Evolutionary conservation across 1,139 yeast genomes (phyloP).

Genomic region (Magnusiomyces starmeri): DNA sequence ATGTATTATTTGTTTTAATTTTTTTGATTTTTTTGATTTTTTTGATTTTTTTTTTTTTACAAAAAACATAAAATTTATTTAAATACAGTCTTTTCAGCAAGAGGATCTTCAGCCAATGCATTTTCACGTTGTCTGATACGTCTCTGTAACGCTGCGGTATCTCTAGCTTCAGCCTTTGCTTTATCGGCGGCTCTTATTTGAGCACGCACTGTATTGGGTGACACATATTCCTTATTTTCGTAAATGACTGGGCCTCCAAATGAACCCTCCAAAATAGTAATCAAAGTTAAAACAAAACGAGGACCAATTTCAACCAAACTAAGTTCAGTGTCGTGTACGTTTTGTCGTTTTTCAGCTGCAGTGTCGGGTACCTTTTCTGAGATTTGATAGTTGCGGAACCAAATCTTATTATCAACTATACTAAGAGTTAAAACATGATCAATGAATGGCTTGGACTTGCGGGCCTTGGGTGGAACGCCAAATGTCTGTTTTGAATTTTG

Average conservation of each 20-base stretch:
- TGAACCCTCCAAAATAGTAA: slow-evolving; percentile 90
- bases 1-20: too few relatives aligned
- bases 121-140: slow-evolving; percentile 70
- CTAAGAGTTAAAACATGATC: slow-evolving; percentile 94
- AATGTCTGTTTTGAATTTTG: slow-evolving; percentile 39
- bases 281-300: slow-evolving; percentile 85
- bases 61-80: slow-evolving; percentile 19
- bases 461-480: slow-evolving; percentile 95
- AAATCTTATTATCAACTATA: slow-evolving; percentile 85
- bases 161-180: slow-evolving; percentile 66
- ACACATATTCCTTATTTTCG: slow-evolving; percentile 93
- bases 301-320: slow-evolving; percentile 95
- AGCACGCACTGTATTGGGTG: slow-evolving; percentile 92
- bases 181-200: slow-evolving; percentile 79
- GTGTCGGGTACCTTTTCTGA: slow-evolving; percentile 57
- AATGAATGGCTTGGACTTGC: slow-evolving; percentile 88
- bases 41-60: neutral
- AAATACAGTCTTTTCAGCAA: slow-evolving; percentile 72
- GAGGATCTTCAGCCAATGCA: slow-evolving; percentile 72
- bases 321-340: slow-evolving; percentile 40
- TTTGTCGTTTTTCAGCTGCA: slow-evolving; percentile 32
- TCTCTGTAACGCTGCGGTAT: slow-evolving; percentile 71
- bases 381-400: slow-evolving; percentile 95
- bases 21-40: neutral
- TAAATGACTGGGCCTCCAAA: slow-evolving; percentile 97